A percentile compares a stretch with the other conserved stretches of the same genome.
Conservation (phyloP, 805 yeast species). For the Maudiozyma saulgeensis region DNA sequence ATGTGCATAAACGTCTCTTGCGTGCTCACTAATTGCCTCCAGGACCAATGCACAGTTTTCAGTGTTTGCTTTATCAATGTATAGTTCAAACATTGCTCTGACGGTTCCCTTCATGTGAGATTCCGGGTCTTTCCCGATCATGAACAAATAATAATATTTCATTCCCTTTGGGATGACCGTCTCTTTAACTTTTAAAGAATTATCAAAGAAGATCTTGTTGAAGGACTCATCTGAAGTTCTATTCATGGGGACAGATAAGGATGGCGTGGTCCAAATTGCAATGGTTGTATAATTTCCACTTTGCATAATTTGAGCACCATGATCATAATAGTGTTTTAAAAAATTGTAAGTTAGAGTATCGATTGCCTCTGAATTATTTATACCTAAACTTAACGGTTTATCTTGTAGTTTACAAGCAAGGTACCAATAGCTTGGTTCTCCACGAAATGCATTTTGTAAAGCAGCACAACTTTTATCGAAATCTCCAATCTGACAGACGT, state of each 20-base stretch:
- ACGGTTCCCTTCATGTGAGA: conserved; percentile 26
- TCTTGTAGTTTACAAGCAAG: conserved; percentile 25
- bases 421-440: conserved; percentile 21
- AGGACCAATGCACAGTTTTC: conserved; percentile 25
- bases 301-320: conserved; percentile 28
- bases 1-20: conserved; percentile 28
- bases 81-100: conserved; percentile 23
- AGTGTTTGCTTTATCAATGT: conserved; percentile 23
- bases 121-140: conserved; percentile 27
- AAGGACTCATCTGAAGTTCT: conserved; percentile 23
- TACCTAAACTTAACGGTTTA: conserved; percentile 15
- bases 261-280: conserved; percentile 25
- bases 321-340: conserved; percentile 18
- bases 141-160: conserved; percentile 25
- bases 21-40: conserved; percentile 28
- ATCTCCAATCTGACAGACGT: conserved; percentile 13
- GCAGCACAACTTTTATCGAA: conserved; percentile 20
- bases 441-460: conserved; percentile 23
- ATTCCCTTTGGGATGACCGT: conserved; percentile 21
- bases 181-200: conserved; percentile 12
- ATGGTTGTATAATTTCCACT: conserved; percentile 29
- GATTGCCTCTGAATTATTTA: conserved; percentile 6
- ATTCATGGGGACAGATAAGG: conserved; percentile 16
- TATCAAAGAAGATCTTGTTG: conserved; percentile 24
- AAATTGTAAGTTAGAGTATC: conserved; percentile 13